These are phyloP conservation scores for Macrotyloma uniflorum DNA, from an alignment of 306 rosid species.

Conservation along the genomic window DNA sequence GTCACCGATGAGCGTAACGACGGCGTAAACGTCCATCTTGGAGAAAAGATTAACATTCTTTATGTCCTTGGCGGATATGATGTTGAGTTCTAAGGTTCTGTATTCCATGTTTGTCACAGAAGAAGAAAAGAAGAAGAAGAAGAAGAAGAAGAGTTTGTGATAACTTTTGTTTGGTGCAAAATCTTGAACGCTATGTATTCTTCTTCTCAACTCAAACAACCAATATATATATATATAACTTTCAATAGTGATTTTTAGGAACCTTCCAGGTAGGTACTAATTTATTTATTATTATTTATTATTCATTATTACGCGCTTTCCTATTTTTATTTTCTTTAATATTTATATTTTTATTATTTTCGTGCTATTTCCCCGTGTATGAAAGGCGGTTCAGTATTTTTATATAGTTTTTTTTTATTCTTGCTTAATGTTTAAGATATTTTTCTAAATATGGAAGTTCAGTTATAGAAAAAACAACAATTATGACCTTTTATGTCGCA, in stretches of 20 bases:
- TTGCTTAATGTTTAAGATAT: not conserved
- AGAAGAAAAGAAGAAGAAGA: too few species aligned
- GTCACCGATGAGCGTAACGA: conserved; percentile 63
- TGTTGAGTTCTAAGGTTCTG: conserved; percentile 60
- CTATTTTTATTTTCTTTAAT: not conserved
- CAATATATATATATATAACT: not conserved
- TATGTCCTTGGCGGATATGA: conserved; percentile 72
- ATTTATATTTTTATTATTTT: not conserved
- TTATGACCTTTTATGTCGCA: not conserved
- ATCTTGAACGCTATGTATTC: not conserved
- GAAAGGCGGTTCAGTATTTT: not conserved
- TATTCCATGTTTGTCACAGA: conserved; percentile 41
- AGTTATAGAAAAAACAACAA: not conserved
- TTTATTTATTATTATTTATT: not conserved
- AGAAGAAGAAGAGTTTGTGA: not conserved
- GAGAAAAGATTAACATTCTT: conserved; percentile 66
- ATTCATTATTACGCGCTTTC: not conserved
- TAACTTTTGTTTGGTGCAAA: not conserved
- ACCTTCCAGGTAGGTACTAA: conserved; percentile 16
- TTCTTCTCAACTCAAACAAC: too few species aligned
- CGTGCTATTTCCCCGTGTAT: too few species aligned
- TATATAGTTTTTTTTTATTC: not conserved
- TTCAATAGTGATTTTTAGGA: not conserved
- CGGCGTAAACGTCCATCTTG: conserved; percentile 79
- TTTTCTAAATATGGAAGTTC: not conserved